Conservation (phyloP, 352 stramenopile species). For the Phytophthora meadii region DNA sequence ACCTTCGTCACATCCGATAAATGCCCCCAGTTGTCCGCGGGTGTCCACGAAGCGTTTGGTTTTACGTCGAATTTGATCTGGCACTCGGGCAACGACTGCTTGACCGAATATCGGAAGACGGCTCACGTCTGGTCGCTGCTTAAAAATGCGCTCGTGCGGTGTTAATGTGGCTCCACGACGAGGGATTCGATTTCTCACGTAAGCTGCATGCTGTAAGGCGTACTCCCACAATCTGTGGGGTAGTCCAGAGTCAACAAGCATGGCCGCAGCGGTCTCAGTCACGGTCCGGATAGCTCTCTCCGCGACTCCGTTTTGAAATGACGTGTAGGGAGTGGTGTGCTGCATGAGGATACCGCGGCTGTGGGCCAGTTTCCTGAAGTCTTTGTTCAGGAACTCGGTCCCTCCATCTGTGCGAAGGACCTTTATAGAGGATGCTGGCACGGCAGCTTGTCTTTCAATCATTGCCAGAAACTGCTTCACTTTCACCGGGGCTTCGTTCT, state of each 20-base stretch:
- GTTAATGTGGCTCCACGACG: neutral
- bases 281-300: constrained; percentile 1
- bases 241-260: constrained; percentile 5
- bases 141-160: constrained; percentile 8
- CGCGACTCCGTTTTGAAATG: constrained; percentile 8
- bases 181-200: constrained; percentile 12
- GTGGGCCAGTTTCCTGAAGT: neutral
- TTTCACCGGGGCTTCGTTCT: neutral
- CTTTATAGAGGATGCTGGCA: neutral
- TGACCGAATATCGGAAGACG: constrained; percentile 4
- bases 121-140: neutral
- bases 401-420: constrained; percentile 4
- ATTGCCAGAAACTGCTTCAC: neutral
- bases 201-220: constrained; percentile 3
- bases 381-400: constrained; percentile 12
- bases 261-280: constrained; percentile 5
- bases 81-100: neutral
- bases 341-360: neutral
- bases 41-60: neutral
- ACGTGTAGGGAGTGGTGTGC: constrained; percentile 4
- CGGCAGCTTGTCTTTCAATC: constrained; percentile 1
- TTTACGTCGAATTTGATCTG: constrained; percentile 4
- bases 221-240: constrained; percentile 11
- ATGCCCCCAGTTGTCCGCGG: neutral
- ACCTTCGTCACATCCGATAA: neutral